These are phyloP conservation scores for Aspergillus bertholletiae DNA, from an alignment of 495 filamentous ascomycete genomes.

Conservation along the genomic window DNA sequence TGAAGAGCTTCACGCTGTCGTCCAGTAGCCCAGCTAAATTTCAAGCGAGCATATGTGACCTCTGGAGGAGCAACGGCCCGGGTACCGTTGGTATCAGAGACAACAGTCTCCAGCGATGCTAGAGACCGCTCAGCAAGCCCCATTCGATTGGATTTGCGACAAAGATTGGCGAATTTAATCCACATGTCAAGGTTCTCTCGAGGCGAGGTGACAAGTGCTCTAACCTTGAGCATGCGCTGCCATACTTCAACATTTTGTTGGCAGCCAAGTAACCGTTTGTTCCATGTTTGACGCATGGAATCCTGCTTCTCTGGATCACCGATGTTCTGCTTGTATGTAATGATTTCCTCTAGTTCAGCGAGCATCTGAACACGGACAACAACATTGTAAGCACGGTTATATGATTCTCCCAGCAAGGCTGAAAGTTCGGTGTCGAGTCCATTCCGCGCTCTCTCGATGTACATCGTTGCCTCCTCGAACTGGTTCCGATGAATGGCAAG, in stretches of 20 bases:
- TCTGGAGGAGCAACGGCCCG: conserved; percentile 61
- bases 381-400: conserved; percentile 92
- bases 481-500: conserved; percentile 91
- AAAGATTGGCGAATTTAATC: conserved; percentile 98
- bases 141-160: conserved; percentile 89
- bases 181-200: conserved; percentile 96
- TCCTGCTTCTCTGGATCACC: conserved; percentile 78
- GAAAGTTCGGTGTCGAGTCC: conserved; percentile 93
- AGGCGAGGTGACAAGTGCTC: conserved; percentile 84
- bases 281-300: conserved; percentile 91
- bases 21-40: conserved; percentile 86
- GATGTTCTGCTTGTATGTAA: conserved; percentile 87
- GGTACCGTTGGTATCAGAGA: conserved; percentile 51
- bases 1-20: conserved; percentile 69
- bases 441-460: conserved; percentile 88
- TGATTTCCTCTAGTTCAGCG: conserved; percentile 96
- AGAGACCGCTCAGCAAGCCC: conserved; percentile 97
- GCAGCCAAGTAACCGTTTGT: conserved; percentile 87
- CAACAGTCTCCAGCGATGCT: conserved; percentile 67
- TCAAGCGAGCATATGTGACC: conserved; percentile 86
- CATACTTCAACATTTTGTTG: conserved; percentile 97
- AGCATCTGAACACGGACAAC: conserved; percentile 98
- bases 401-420: conserved; percentile 91
- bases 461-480: conserved; percentile 78
- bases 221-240: conserved; percentile 95